Evolutionary conservation across 805 yeast species (phyloP).

Genomic region (Pichia paraexigua): DNA sequence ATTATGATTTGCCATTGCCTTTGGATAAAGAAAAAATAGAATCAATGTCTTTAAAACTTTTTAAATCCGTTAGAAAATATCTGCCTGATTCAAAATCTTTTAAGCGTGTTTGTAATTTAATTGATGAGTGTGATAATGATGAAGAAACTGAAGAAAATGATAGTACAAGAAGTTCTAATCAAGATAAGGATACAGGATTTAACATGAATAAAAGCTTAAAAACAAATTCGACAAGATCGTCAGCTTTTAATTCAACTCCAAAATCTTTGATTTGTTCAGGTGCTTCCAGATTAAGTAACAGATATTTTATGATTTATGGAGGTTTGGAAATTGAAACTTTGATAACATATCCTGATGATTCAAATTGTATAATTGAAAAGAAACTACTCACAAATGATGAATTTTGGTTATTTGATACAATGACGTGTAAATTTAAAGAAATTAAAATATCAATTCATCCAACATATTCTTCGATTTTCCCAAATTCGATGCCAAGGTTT

Average conservation of each 20-base stretch:
- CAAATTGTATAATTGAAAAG: slow-evolving; percentile 33
- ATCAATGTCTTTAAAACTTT: slow-evolving; percentile 36
- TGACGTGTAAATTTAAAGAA: slow-evolving; percentile 41
- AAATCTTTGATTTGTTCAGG: slow-evolving; percentile 43
- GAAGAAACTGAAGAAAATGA: background rate
- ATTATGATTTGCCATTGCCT: slow-evolving; percentile 39
- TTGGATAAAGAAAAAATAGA: slow-evolving; percentile 33
- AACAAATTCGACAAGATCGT: background rate
- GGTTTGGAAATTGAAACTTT: slow-evolving; percentile 46
- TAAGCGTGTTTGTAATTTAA: slow-evolving; percentile 15
- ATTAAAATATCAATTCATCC: slow-evolving; percentile 31
- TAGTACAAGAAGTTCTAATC: background rate
- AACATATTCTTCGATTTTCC: slow-evolving; percentile 18
- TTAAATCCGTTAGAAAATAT: slow-evolving; percentile 29
- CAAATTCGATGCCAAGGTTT: slow-evolving; percentile 27
- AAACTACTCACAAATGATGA: slow-evolving; percentile 32
- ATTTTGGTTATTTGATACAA: slow-evolving; percentile 52
- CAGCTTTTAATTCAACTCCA: slow-evolving; percentile 27
- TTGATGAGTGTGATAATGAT: background rate
- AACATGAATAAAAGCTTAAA: background rate
- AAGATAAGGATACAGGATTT: background rate
- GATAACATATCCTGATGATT: slow-evolving; percentile 21
- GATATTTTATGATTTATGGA: slow-evolving; percentile 59
- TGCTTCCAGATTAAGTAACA: slow-evolving; percentile 42
- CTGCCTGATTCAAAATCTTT: slow-evolving; percentile 35